Base-by-base conservation (phyloP, 371 early-diverging fungal species). In the Actinomortierella ambigua region DNA sequence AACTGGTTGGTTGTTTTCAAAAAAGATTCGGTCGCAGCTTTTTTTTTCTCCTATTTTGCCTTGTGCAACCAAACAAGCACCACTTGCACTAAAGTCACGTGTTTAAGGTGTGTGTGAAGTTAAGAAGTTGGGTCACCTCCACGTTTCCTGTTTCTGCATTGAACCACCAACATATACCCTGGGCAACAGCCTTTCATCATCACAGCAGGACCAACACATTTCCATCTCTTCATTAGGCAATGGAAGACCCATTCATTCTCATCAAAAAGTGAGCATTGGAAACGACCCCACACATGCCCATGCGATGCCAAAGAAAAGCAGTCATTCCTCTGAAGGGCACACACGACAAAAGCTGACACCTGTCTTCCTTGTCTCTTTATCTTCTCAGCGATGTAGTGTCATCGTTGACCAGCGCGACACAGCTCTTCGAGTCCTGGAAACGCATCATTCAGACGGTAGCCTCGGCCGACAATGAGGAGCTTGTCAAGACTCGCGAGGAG, bases 381-480 rank as follows among this genome's bases (percentile, higher is more conserved):
- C 14, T 53, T 46, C 8, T 0, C 47, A 87, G 88, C 57, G 86
- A 87, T 59, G 85, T 85, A 1, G 78, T 85, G 53, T 77, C 82
- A 11, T 77, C 79, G 3, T 55, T 87, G 22, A 59, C 59, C 7
- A 83, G 79, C 60, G 86, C 82, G 4, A 65, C 69, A 28, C 78
- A 75, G 7, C 68, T 87, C 48, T 85, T 78, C 49, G 79, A 82
- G 48, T 83, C 83, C 23, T 87, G 85, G 85, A 82, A 81, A 55
- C 78, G 88, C 41, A 87, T 87, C 54, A 81, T 82, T 28, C 85
- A 81, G 62, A 87, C 86, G 4, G 88, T 87, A 17, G 77, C 82
- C 34, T 87, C 88, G 13, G 79, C 83, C 23, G 70, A 78, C n/a
- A 87, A 85, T 62, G 86, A 87, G 53, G 88, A 87, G 44, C 61